phyloP scores from a whole-genome alignment of 129 eudicot species.

The Heracleum sosnowskyi region DNA sequence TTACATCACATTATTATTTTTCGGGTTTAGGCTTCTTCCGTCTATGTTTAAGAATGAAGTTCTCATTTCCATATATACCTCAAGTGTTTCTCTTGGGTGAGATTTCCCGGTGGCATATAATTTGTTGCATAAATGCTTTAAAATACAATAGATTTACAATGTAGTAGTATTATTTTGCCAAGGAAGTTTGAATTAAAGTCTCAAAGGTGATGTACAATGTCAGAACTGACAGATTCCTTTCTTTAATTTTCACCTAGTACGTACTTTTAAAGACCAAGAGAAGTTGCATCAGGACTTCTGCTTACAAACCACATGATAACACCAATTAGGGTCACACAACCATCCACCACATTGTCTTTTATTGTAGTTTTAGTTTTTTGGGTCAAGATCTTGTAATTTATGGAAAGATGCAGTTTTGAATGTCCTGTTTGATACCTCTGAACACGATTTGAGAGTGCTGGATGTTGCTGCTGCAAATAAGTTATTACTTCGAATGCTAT shows the following conservation, averaged over 20 bases:
- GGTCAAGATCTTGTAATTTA: not conserved
- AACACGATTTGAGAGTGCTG: too few relatives aligned
- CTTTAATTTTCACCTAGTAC: not conserved
- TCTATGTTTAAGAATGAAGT: not conserved
- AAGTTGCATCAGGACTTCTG: not conserved
- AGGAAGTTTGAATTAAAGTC: not conserved
- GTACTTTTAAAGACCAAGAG: too few relatives aligned
- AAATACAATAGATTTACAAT: too few relatives aligned
- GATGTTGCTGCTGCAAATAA: not conserved
- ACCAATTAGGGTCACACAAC: not conserved
- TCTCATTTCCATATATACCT: not conserved
- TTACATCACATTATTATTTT: not conserved
- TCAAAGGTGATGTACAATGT: not conserved
- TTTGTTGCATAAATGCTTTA: not conserved
- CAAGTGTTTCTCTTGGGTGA: not conserved
- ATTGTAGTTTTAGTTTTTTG: not conserved
- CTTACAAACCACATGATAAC: not conserved
- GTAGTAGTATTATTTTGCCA: not conserved
- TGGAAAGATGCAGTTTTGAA: not conserved
- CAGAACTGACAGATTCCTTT: conserved; percentile 5
- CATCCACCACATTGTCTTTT: not conserved
- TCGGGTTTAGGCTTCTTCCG: not conserved
- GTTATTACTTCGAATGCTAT: not conserved
- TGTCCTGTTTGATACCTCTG: not conserved
- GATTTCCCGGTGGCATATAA: not conserved